phyloP scores from a whole-genome alignment of 768 basidiomycete genomes.

The Neoboletus magnificus region DNA sequence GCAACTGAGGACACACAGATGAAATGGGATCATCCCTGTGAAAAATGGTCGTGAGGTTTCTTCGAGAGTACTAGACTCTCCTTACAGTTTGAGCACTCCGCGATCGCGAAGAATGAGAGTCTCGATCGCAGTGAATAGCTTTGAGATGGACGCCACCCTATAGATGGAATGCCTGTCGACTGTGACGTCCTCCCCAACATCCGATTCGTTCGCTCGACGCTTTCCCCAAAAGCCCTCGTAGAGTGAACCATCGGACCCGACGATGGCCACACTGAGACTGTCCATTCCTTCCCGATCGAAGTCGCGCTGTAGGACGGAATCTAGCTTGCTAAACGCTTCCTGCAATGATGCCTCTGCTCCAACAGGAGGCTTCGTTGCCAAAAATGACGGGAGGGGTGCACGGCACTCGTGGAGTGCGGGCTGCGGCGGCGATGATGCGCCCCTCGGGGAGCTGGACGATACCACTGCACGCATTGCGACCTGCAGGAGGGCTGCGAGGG shows the following conservation, averaged over 20 bases:
- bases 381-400: constrained; percentile 16
- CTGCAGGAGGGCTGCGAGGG: constrained; percentile 12
- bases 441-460: neutral
- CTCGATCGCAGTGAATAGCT: constrained; percentile 49
- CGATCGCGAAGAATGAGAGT: constrained; percentile 47
- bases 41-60: neutral
- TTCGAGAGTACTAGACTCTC: neutral
- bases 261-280: constrained; percentile 47
- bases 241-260: constrained; percentile 42
- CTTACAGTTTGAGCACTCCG: constrained; percentile 40
- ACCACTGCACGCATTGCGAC: neutral
- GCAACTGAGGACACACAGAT: constrained; percentile 22
- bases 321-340: constrained; percentile 5
- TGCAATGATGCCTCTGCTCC: constrained; percentile 6
- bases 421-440: neutral
- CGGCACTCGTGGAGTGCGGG: constrained; percentile 6
- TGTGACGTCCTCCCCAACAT: constrained; percentile 11
- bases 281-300: constrained; percentile 40
- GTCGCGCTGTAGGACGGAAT: constrained; percentile 9
- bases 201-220: constrained; percentile 43
- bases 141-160: constrained; percentile 50
- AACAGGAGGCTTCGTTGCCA: constrained; percentile 15
- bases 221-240: constrained; percentile 46
- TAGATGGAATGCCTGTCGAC: constrained; percentile 47
- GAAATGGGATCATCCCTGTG: constrained; percentile 49